phyloP scores from a whole-genome alignment of 768 basidiomycete genomes.

The Lactarius vividus region DNA sequence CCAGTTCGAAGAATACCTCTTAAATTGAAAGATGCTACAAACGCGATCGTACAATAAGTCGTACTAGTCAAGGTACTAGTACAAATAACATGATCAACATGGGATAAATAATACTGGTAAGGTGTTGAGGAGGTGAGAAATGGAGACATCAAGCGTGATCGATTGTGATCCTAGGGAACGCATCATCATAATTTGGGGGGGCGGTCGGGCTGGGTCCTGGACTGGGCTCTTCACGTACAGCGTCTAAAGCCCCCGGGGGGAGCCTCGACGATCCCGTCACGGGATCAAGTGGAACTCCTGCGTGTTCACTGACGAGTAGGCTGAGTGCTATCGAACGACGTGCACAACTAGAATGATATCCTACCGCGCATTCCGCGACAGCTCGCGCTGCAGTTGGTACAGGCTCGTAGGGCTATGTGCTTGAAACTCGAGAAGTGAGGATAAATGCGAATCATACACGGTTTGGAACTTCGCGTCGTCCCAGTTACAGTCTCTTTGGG shows the following conservation, averaged over 20 bases:
- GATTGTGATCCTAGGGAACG: neutral
- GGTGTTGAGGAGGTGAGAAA: neutral
- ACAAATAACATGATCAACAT: neutral
- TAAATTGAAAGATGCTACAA: neutral
- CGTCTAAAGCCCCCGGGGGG: neutral
- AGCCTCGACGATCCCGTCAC: neutral
- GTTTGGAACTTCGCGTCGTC: neutral
- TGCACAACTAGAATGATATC: neutral
- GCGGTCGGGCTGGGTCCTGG: neutral
- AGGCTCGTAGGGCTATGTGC: neutral
- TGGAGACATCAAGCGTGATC: neutral
- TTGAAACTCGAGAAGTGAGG: neutral
- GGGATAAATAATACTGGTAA: neutral
- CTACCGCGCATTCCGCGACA: conserved; percentile 7
- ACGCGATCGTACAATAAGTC: neutral
- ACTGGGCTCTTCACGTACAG: neutral
- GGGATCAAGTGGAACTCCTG: neutral
- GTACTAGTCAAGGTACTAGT: too few species aligned
- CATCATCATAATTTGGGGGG: neutral
- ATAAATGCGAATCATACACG: conserved; percentile 1
- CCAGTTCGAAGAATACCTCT: neutral
- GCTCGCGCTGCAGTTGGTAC: conserved; percentile 7
- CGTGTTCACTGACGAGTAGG: neutral
- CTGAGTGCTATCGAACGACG: too few species aligned
- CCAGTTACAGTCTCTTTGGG: neutral